Evolutionary conservation across 2,329 filamentous ascomycete species (phyloP).

Genomic region (Apiospora saccharicola): DNA sequence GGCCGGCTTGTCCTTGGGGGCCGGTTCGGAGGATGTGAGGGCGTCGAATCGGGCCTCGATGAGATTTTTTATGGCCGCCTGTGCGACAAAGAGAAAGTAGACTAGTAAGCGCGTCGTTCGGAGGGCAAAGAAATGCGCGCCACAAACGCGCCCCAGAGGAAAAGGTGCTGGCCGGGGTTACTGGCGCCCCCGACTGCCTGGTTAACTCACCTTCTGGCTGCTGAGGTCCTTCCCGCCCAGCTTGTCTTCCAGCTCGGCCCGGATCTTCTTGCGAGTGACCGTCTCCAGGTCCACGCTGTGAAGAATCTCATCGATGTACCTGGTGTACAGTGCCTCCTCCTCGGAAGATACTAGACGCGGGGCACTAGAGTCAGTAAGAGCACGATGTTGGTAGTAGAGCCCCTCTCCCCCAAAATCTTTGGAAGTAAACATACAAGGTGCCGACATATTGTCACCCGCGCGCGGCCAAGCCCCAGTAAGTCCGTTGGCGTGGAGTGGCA

Average conservation of each 20-base stretch:
- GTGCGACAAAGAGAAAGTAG: neutral
- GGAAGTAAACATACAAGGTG: constrained; percentile 16
- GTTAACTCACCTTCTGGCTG: constrained; percentile 60
- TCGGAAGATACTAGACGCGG: constrained; percentile 54
- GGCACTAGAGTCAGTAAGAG: constrained; percentile 15
- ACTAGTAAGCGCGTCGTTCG: constrained; percentile 24
- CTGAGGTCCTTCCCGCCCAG: constrained; percentile 65
- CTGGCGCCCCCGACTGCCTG: neutral
- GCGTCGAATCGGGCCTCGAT: constrained; percentile 80
- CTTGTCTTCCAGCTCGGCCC: constrained; percentile 61
- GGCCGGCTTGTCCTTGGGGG: constrained; percentile 31
- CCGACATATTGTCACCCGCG: constrained; percentile 20
- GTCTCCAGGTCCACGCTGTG: constrained; percentile 65
- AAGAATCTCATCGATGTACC: constrained; percentile 67
- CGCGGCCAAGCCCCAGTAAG: constrained; percentile 15
- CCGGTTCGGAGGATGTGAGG: constrained; percentile 51
- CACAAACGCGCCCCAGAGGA: neutral
- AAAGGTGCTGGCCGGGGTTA: neutral
- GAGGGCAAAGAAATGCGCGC: constrained; percentile 12
- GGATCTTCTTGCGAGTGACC: constrained; percentile 70
- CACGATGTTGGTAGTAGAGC: neutral
- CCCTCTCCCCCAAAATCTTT: neutral
- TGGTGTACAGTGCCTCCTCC: constrained; percentile 61
- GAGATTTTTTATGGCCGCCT: constrained; percentile 75
- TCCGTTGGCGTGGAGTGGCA: constrained; percentile 6